A percentile compares a stretch with the other conserved stretches of the same genome.
These are phyloP conservation scores for Chlorella sorokiniana DNA, from an alignment of 139 green algal genomes.

Conservation along the genomic window DNA sequence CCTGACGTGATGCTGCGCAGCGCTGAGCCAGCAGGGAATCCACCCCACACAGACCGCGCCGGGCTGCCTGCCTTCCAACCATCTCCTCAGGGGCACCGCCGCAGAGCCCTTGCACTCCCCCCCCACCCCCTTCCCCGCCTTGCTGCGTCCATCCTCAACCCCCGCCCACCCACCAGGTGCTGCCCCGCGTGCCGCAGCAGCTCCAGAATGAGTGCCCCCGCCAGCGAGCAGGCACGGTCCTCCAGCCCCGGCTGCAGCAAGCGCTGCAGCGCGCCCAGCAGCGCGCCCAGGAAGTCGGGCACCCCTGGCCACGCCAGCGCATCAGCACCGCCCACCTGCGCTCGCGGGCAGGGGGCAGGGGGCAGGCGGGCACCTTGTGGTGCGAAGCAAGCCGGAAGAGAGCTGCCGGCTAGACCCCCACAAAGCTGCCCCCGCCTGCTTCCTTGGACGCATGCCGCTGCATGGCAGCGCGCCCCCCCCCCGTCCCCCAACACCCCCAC, in stretches of 20 bases:
- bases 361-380: neutral
- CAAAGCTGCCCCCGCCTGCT: too few relatives aligned
- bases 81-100: too few relatives aligned
- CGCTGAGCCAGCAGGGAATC: too few relatives aligned
- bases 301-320: conserved; percentile 44
- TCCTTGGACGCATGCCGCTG: too few relatives aligned
- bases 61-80: too few relatives aligned
- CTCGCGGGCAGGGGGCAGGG: conserved; percentile 8
- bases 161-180: conserved; percentile 25
- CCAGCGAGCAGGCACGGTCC: conserved; percentile 46
- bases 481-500: neutral
- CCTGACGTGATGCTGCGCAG: too few relatives aligned
- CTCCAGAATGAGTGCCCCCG: conserved; percentile 48
- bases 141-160: neutral
- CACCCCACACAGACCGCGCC: too few relatives aligned
- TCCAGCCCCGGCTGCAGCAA: conserved; percentile 53
- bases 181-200: conserved; percentile 53
- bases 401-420: neutral
- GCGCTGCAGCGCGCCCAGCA: conserved; percentile 43
- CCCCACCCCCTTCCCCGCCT: neutral
- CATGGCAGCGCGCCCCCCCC: too few relatives aligned
- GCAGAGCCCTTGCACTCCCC: too few relatives aligned
- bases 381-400: neutral
- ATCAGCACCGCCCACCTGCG: conserved; percentile 43
- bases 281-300: conserved; percentile 24